These are phyloP conservation scores for Penicillium alfredii DNA, from an alignment of 495 filamentous ascomycete genomes.

Conservation along the genomic window DNA sequence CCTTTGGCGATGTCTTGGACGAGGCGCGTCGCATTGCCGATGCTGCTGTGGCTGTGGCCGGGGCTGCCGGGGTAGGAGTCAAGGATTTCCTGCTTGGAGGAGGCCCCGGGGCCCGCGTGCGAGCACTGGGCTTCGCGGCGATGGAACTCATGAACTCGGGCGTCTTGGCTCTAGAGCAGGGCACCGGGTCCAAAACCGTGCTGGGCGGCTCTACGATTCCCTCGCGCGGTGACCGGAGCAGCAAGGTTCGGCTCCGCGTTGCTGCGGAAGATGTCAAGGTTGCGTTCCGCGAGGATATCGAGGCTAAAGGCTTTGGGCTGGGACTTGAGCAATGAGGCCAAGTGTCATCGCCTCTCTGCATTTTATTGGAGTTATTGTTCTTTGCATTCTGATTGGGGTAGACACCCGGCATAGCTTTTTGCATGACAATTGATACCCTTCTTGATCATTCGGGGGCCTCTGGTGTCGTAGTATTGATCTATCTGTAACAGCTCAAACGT, in stretches of 20 bases:
- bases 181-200: slow-evolving; percentile 25
- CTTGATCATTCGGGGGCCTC: too few species aligned
- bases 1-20: slow-evolving; percentile 84
- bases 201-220: slow-evolving; percentile 32
- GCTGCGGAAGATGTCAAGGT: slow-evolving; percentile 83
- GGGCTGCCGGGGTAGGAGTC: slow-evolving; percentile 33
- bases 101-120: slow-evolving; percentile 48
- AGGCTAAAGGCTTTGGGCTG: slow-evolving; percentile 67
- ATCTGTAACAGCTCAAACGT: too few species aligned
- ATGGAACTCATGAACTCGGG: slow-evolving; percentile 82
- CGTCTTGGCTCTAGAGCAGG: slow-evolving; percentile 71
- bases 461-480: too few species aligned
- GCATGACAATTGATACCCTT: too few species aligned
- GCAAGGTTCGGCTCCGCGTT: slow-evolving; percentile 78
- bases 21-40: slow-evolving; percentile 74
- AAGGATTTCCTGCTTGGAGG: slow-evolving; percentile 41
- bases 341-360: not conserved
- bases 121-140: slow-evolving; percentile 64
- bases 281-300: slow-evolving; percentile 82
- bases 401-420: too few species aligned
- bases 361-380: slow-evolving; percentile 10
- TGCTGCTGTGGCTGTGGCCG: slow-evolving; percentile 42
- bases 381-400: too few species aligned
- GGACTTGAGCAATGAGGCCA: slow-evolving; percentile 31
- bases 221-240: slow-evolving; percentile 71